Base-by-base conservation (phyloP, 1,284 basidiomycete species). In the Ustilago crameri region DNA sequence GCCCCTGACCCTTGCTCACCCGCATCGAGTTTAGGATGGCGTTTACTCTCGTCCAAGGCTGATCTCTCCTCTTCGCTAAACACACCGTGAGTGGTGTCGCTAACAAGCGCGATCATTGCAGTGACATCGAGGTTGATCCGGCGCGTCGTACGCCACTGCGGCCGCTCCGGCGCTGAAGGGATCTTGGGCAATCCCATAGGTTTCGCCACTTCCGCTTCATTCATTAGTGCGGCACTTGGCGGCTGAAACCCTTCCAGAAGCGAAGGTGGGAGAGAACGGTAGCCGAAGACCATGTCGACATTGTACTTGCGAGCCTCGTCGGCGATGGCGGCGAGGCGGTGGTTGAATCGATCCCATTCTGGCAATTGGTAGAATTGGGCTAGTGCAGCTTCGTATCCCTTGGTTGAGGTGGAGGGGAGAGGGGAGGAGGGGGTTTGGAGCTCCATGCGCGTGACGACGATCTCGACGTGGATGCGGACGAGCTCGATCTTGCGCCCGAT, bases 111-210 rank as follows among this genome's bases (percentile, higher is more conserved):
- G 18, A 81, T 65, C 34, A 80, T 63, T 12, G 71, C 74, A 8
- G 78, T 79, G 24, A 79, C 67, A 41, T 81, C 80, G 32, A 80
- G 57, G 41, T 81, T 80, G 43, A 81, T 54, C 30, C 54, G 51
- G 4, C 22, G 49, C 10, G 60, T 74, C 3, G 61, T 49, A n/a
- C 48, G 51, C 69, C 57, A 61, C 9, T 47, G 23, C 12, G 59
- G 68, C 24, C 24, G 41, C 1, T 32, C 26, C 3, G 62, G 67
- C 17, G 76, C 59, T n/a, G 30, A 37, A 0, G 77, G 68, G 24
- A 78, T 41, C 9, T 27, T 18, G 9, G 64, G 63, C 27, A 73
- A 42, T 4, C 49, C 41, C 43, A 67, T 48, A 4, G 47, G 45
- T 15, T 20, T 26, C 23, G 23, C 41, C 22, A 7, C 12, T 15